Base-by-base conservation (phyloP, 305 asterid species). In the Salvia sclarea region DNA sequence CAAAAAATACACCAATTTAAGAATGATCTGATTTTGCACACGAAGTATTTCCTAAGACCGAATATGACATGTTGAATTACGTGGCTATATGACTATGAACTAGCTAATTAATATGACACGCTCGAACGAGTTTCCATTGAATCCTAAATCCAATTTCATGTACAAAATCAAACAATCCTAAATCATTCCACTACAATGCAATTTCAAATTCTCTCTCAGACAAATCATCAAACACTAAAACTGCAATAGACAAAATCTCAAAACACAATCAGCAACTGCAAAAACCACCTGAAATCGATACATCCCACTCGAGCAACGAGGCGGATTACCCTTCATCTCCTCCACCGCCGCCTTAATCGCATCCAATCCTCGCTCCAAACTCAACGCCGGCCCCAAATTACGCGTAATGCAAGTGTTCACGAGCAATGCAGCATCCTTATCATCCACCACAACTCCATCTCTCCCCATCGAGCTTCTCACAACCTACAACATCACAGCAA, bases 211-310 rank as follows among this genome's bases (percentile, higher is more conserved):
- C 59, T 53, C 72, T 44, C 59, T 63, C 66, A 70, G 30, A 40
- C 16, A 75, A 63, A 63, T 10, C 47, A 25, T 62, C 75, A 55
- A 38, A 44, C 66, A 50, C 38, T 38, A 18, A 22, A 57, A 56
- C 59, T 47, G 10, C 70, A 52, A 72, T 16, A 65, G 18, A 54
- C 17, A 50, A 63, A n/a, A n/a, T n/a, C n/a, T n/a, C n/a, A n/a
- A n/a, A n/a, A n/a, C n/a, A n/a, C n/a, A n/a, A n/a, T n/a, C n/a
- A n/a, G n/a, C n/a, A n/a, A n/a, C n/a, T n/a, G n/a, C n/a, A n/a
- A n/a, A n/a, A n/a, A n/a, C n/a, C 53, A 91, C 99, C 97, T 85
- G 98, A 75, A 91, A 85, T 78, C 95, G 82, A 44, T 78, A 80
- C 97, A 94, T 91, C 59, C 99, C 99, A 70, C 80, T 82, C 16